These are phyloP conservation scores for Backusella liffmaniae DNA, from an alignment of 192 early-diverging fungal species.

Conservation along the genomic window DNA sequence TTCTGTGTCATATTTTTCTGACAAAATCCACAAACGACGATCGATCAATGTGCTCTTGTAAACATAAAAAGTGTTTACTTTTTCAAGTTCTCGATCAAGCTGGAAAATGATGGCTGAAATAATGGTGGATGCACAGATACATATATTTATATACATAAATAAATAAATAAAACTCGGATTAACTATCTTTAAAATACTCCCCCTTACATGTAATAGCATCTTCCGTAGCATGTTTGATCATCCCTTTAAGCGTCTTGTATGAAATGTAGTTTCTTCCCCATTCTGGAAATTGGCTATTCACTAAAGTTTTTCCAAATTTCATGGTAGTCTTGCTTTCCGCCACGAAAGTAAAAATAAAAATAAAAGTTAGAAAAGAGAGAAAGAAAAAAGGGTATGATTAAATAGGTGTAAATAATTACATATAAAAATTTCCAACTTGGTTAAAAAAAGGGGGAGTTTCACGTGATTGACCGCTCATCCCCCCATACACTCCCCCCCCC, in stretches of 20 bases:
- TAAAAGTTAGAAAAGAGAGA: not conserved
- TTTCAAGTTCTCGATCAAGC: constrained; percentile 83
- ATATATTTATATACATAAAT: not conserved
- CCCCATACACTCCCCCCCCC: not conserved
- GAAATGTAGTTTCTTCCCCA: constrained; percentile 52
- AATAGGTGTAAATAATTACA: not conserved
- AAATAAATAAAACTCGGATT: not conserved
- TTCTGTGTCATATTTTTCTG: constrained; percentile 44
- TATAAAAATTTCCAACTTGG: not conserved
- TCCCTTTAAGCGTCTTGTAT: constrained; percentile 79
- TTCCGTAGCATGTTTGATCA: constrained; percentile 55
- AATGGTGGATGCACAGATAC: not conserved
- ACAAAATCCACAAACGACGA: constrained; percentile 59
- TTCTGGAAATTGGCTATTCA: constrained; percentile 53
- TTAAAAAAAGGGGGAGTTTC: not conserved
- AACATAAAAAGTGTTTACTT: constrained; percentile 77
- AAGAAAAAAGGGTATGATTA: not conserved
- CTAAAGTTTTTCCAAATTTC: constrained; percentile 56
- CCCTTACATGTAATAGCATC: constrained; percentile 41
- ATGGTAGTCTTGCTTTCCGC: constrained; percentile 14
- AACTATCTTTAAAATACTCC: not conserved
- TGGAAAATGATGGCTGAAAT: constrained; percentile 72
- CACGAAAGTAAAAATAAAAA: not conserved
- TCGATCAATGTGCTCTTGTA: constrained; percentile 78
- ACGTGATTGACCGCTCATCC: not conserved